Evolutionary conservation across 768 basidiomycete genomes (phyloP).

Genomic region (Astraeus odoratus): DNA sequence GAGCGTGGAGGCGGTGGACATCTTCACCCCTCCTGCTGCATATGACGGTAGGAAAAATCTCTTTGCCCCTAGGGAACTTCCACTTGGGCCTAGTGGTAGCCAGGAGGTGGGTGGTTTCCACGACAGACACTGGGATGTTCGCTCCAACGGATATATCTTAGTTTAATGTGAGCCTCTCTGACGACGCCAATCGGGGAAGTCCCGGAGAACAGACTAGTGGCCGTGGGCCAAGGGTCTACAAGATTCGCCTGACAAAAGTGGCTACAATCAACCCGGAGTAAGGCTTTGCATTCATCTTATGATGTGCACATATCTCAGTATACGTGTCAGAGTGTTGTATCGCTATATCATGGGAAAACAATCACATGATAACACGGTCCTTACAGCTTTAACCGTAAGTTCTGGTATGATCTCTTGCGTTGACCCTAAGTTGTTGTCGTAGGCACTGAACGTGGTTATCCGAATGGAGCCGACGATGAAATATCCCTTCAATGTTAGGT

Average conservation of each 20-base stretch:
- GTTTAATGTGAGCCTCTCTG: slow-evolving; percentile 55
- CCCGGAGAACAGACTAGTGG: slow-evolving; percentile 27
- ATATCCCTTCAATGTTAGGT: slow-evolving; percentile 67
- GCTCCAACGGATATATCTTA: slow-evolving; percentile 22
- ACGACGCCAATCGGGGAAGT: slow-evolving; percentile 29
- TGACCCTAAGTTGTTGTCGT: not conserved
- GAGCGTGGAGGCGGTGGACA: slow-evolving; percentile 43
- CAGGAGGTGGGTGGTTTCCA: slow-evolving; percentile 40
- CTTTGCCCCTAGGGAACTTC: slow-evolving; percentile 55
- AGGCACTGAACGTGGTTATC: slow-evolving; percentile 72
- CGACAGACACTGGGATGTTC: not conserved
- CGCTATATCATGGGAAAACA: slow-evolving; percentile 62
- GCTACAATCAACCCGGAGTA: slow-evolving; percentile 55
- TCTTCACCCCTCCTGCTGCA: slow-evolving; percentile 67
- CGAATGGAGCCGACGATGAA: slow-evolving; percentile 65
- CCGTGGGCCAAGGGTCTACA: slow-evolving; percentile 56
- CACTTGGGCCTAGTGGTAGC: slow-evolving; percentile 45
- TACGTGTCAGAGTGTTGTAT: slow-evolving; percentile 43
- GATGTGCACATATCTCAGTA: slow-evolving; percentile 17
- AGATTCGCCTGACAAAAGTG: slow-evolving; percentile 52
- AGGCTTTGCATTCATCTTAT: slow-evolving; percentile 1
- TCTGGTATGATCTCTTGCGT: not conserved
- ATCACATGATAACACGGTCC: slow-evolving; percentile 58
- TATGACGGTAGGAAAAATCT: slow-evolving; percentile 80
- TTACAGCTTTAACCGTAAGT: slow-evolving; percentile 59